A percentile compares a stretch with the other conserved stretches of the same genome.
These are phyloP conservation scores for Fusarium multiceps DNA, from an alignment of 2,329 filamentous ascomycete genomes.

Conservation along the genomic window DNA sequence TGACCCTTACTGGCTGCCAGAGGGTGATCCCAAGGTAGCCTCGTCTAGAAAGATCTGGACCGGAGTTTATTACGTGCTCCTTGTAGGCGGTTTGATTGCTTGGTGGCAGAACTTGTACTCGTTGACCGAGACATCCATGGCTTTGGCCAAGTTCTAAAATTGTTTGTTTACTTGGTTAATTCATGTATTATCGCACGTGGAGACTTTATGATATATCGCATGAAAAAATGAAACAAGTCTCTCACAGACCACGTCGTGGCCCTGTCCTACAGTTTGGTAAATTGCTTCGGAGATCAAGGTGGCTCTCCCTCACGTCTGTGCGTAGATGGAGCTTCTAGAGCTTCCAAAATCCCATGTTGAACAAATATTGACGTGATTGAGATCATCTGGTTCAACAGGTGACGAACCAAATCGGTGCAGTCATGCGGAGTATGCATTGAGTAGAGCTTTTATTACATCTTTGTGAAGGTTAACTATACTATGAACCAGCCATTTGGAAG, in stretches of 20 bases:
- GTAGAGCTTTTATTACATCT: slow-evolving; percentile 13
- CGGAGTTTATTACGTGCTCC: slow-evolving; percentile 79
- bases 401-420: neutral
- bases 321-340: neutral
- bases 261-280: slow-evolving; percentile 7
- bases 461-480: slow-evolving; percentile 26
- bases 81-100: slow-evolving; percentile 75
- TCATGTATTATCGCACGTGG: slow-evolving; percentile 10
- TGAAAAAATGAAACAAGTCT: slow-evolving; percentile 20
- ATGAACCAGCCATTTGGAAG: slow-evolving; percentile 48
- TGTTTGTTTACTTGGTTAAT: slow-evolving; percentile 1
- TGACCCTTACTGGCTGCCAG: slow-evolving; percentile 60
- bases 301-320: slow-evolving; percentile 21
- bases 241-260: slow-evolving; percentile 20
- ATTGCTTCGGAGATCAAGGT: slow-evolving; percentile 6
- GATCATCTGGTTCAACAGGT: neutral
- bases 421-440: slow-evolving; percentile 1
- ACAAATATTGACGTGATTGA: slow-evolving; percentile 1
- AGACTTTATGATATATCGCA: slow-evolving; percentile 5
- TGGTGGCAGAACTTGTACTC: slow-evolving; percentile 80
- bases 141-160: slow-evolving; percentile 48
- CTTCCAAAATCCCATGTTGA: neutral
- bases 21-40: slow-evolving; percentile 39
- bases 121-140: slow-evolving; percentile 68
- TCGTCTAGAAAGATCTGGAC: slow-evolving; percentile 68